A percentile compares a stretch with the other conserved stretches of the same genome.
Evolutionary conservation across 495 filamentous ascomycete species (phyloP).

Genomic region (Aspergillus saccharolyticus): DNA sequence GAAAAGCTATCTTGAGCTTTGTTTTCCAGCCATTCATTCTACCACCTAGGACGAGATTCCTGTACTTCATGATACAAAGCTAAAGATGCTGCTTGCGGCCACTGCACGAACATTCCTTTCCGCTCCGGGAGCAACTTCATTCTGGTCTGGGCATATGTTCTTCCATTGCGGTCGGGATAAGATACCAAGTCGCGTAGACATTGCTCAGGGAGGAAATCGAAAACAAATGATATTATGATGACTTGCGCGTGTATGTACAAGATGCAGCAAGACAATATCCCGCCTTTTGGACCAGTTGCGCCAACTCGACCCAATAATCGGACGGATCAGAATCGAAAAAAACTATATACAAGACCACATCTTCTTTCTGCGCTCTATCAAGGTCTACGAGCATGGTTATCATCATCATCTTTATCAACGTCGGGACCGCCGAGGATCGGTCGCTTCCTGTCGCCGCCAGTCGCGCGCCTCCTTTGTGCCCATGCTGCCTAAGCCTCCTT

Average conservation of each 20-base stretch:
- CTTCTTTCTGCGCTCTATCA: background rate
- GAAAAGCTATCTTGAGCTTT: background rate
- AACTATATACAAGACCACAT: constrained; percentile 9
- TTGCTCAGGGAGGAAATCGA: background rate
- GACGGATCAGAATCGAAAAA: constrained; percentile 1
- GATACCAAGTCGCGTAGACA: background rate
- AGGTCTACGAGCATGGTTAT: constrained; percentile 7
- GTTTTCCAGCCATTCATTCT: no score
- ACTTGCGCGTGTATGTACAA: background rate
- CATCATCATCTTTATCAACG: constrained; percentile 32
- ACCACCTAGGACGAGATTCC: no score
- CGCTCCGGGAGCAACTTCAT: background rate
- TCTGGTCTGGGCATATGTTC: background rate
- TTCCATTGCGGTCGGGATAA: background rate
- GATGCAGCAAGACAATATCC: background rate
- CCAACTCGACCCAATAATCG: background rate
- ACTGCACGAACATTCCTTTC: background rate
- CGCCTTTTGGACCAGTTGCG: background rate
- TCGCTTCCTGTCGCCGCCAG: constrained; percentile 76
- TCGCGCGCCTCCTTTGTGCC: constrained; percentile 87
- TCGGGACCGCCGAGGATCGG: constrained; percentile 72
- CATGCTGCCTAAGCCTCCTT: constrained; percentile 83
- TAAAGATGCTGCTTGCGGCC: background rate
- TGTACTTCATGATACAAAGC: no score
- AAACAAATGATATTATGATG: background rate